Evolutionary conservation across 495 filamentous ascomycete genomes (phyloP).

Genomic region (Penicillium diatomitis): DNA sequence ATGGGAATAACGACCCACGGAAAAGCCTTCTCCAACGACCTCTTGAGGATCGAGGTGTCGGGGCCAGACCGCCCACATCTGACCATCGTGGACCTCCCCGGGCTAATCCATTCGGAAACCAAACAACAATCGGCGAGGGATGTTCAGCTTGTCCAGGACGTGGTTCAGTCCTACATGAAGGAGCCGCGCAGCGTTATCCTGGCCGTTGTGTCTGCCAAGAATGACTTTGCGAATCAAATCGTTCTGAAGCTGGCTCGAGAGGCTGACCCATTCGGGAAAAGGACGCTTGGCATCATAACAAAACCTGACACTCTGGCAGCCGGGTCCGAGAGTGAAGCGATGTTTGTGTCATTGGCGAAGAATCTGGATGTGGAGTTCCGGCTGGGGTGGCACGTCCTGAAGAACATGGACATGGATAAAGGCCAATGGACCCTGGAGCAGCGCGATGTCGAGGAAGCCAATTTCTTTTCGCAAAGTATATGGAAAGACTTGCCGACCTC

Average conservation of each 20-base stretch:
- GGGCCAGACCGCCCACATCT: slow-evolving; percentile 52
- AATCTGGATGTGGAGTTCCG: slow-evolving; percentile 37
- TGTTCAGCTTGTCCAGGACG: slow-evolving; percentile 36
- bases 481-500: slow-evolving; percentile 33
- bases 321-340: slow-evolving; percentile 25
- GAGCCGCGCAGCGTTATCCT: slow-evolving; percentile 52
- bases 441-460: slow-evolving; percentile 27
- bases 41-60: slow-evolving; percentile 53
- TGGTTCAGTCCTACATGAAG: slow-evolving; percentile 53
- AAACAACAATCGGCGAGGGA: slow-evolving; percentile 18
- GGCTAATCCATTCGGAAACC: slow-evolving; percentile 42
- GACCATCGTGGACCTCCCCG: slow-evolving; percentile 58
- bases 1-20: no score
- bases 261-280: slow-evolving; percentile 13
- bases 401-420: slow-evolving; percentile 37
- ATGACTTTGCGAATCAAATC: slow-evolving; percentile 41
- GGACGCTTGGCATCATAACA: slow-evolving; percentile 43
- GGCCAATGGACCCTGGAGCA: slow-evolving; percentile 23
- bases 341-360: slow-evolving; percentile 44
- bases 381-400: slow-evolving; percentile 44
- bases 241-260: slow-evolving; percentile 20
- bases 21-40: no score
- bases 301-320: slow-evolving; percentile 34
- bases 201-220: slow-evolving; percentile 48
- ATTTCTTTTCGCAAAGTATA: slow-evolving; percentile 38